These are phyloP conservation scores for Flaveria trinervia DNA, from an alignment of 129 eudicot species.

Conservation along the genomic window DNA sequence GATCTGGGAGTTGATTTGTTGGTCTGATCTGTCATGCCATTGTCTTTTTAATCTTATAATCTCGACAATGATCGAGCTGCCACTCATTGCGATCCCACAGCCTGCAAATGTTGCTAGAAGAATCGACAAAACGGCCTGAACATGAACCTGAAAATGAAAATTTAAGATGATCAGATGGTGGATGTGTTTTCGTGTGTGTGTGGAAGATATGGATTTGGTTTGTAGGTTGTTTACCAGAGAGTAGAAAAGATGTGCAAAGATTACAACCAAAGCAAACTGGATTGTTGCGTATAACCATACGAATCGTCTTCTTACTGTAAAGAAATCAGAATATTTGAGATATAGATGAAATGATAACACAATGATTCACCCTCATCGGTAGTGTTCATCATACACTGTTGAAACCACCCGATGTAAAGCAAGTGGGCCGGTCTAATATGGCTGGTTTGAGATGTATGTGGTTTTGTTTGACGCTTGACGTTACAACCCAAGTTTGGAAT, in stretches of 20 bases:
- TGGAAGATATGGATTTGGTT: neutral
- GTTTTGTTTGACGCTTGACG: neutral
- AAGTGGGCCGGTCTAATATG: no score
- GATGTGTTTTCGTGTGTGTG: neutral
- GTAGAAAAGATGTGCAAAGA: conserved; percentile 84
- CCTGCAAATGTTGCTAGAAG: conserved; percentile 83
- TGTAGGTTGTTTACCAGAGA: conserved; percentile 60
- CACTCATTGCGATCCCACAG: conserved; percentile 90
- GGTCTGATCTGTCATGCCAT: conserved; percentile 36
- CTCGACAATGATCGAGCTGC: conserved; percentile 71
- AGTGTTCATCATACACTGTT: no score
- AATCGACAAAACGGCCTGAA: conserved; percentile 73
- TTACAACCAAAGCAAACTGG: conserved; percentile 74
- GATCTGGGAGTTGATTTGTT: conserved; percentile 34
- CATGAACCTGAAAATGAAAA: conserved; percentile 51
- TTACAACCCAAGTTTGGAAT: neutral
- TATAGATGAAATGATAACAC: conserved; percentile 8
- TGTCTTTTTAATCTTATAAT: conserved; percentile 59
- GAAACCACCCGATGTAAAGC: no score
- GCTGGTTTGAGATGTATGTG: no score
- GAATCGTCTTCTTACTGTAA: conserved; percentile 70
- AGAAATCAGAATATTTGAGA: neutral
- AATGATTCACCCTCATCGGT: neutral
- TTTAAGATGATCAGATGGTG: neutral
- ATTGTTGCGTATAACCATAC: conserved; percentile 83